Conservation (phyloP, 2,329 filamentous ascomycete genomes). For the Stemphylium beticola region DNA sequence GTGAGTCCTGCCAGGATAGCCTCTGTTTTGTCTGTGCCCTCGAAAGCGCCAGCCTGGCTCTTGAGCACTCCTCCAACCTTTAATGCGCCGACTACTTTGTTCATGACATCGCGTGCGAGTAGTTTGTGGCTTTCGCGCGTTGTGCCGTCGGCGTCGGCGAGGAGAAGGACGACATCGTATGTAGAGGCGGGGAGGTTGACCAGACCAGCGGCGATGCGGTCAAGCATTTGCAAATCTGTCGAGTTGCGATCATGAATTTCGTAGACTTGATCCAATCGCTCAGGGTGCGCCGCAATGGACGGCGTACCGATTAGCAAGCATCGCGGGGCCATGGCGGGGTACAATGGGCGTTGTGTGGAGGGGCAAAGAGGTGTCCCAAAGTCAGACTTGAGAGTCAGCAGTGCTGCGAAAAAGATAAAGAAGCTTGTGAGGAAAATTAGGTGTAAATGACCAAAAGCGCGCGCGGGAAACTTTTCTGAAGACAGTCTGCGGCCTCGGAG, state of each 20-base stretch:
- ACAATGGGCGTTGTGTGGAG: conserved; percentile 4
- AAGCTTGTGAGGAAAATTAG: neutral
- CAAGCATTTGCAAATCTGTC: conserved; percentile 97
- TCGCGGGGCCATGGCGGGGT: conserved; percentile 53
- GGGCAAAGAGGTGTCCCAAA: conserved; percentile 1
- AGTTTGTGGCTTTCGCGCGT: conserved; percentile 66
- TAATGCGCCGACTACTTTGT: conserved; percentile 71
- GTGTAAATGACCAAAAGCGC: conserved; percentile 9
- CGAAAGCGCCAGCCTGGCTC: conserved; percentile 70
- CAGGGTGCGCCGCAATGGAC: conserved; percentile 84
- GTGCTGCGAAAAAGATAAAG: neutral
- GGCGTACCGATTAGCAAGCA: conserved; percentile 89
- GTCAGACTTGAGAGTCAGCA: neutral
- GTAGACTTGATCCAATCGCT: conserved; percentile 74
- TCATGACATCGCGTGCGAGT: conserved; percentile 71
- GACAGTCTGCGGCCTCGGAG: conserved; percentile 36
- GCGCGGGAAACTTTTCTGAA: conserved; percentile 32
- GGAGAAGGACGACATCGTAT: conserved; percentile 84
- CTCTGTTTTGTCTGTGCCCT: conserved; percentile 68
- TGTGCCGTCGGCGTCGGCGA: conserved; percentile 77
- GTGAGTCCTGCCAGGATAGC: conserved; percentile 83
- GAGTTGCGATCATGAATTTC: conserved; percentile 73
- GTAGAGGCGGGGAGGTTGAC: conserved; percentile 76
- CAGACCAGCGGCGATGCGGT: conserved; percentile 83
- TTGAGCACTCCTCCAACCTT: conserved; percentile 71